A percentile compares a stretch with the other conserved stretches of the same genome.
Evolutionary conservation across 805 yeast genomes (phyloP).

Genomic region (Scheffersomyces coipomensis): DNA sequence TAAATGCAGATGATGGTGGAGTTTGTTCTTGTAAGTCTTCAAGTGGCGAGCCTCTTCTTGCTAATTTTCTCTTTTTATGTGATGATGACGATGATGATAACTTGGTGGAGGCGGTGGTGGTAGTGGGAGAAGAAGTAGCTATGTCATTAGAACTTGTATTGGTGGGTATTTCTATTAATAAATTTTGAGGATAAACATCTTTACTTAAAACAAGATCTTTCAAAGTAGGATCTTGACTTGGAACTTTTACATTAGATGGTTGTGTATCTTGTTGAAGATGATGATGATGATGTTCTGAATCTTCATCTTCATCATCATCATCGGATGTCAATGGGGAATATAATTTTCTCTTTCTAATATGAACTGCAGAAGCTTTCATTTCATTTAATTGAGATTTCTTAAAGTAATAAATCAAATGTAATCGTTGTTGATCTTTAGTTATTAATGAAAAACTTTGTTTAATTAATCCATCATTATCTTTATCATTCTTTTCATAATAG

Average conservation of each 20-base stretch:
- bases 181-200: conserved; percentile 20
- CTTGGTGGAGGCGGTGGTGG: neutral
- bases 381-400: conserved; percentile 1
- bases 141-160: neutral
- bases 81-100: neutral
- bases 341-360: neutral
- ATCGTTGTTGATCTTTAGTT: conserved; percentile 49
- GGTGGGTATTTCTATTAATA: conserved; percentile 27
- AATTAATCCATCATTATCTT: conserved; percentile 52
- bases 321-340: neutral
- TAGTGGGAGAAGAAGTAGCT: neutral
- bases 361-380: conserved; percentile 29
- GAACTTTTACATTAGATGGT: conserved; percentile 9
- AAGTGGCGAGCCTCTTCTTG: conserved; percentile 21
- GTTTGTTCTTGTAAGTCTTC: conserved; percentile 2
- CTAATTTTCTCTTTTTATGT: conserved; percentile 17
- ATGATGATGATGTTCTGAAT: conserved; percentile 9
- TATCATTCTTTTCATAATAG: conserved; percentile 49
- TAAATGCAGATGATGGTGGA: conserved; percentile 4
- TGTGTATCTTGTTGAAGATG: neutral
- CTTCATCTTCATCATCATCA: neutral
- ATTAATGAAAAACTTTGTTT: conserved; percentile 65
- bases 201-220: conserved; percentile 18
- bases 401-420: conserved; percentile 61
- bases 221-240: conserved; percentile 23